Evolutionary conservation across 2,329 filamentous ascomycete genomes (phyloP), one percentile per base, ranked within the genome.

Genomic region (Metarhizium guizhouense): DNA sequence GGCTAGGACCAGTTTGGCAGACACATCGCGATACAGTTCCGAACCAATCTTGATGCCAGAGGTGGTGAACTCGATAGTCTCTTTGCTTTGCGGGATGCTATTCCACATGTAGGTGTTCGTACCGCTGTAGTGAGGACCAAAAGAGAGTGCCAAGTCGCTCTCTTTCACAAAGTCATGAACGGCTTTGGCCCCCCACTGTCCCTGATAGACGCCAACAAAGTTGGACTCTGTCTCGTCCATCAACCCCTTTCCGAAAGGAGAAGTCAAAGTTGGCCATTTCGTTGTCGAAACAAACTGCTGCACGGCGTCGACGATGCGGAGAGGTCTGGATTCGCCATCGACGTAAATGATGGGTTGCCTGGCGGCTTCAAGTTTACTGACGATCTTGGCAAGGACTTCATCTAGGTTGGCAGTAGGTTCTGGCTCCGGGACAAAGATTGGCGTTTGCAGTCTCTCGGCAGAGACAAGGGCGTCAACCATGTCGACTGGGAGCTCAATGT

Each of bases 401-500:
- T 70, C 62, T 20, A 69, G 59, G 6, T 57, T 52, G 4, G 48
- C 11, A 3, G 51, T 30, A 11, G 25, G 13, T 13, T 56, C 45
- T 1, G 58, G 56, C n/a, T 64, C 58, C 2, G 49, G 48, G 2
- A 59, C 51, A n/a, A 40, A 20, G n/a, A 58, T 54, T 4, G 51
- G 52, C 6, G 54, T 47, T 5, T 48, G 51, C 6, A 76, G 60
- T n/a, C 64, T 61, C 7, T 62, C 63, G 6, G 65, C 64, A 7
- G 68, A 61, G 2, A 78, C 65, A 4, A 59, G 61, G 0, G 63
- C 67, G 6, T 62, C 63, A 6, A 80, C 78, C 65, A 83, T 68
- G 60, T 84, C 81, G 13, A 74, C 72, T 0, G 81, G 81, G 4
- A 84, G 61, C 58, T 80, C 75, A 20, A 84, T 74, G 57, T 81